phyloP scores from a whole-genome alignment of 192 early-diverging fungal species.

The Gigaspora rosea region DNA sequence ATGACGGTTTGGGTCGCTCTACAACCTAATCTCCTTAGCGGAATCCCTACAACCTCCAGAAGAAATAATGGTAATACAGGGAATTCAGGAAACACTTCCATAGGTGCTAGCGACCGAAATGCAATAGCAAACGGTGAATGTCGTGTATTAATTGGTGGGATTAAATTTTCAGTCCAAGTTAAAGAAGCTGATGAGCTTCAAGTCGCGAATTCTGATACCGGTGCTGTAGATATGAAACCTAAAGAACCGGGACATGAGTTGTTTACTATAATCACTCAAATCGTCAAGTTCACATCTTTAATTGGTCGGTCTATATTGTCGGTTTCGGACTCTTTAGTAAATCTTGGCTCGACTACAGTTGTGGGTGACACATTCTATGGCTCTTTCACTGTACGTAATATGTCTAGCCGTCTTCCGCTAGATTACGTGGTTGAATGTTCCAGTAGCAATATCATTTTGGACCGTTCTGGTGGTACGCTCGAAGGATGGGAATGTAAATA shows the following conservation, averaged over 20 bases:
- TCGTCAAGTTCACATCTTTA: conserved; percentile 75
- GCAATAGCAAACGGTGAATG: conserved; percentile 46
- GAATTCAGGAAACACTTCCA: conserved; percentile 4
- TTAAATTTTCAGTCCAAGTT: conserved; percentile 68
- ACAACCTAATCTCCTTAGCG: conserved; percentile 64
- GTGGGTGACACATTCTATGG: conserved; percentile 56
- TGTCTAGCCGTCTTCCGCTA: conserved; percentile 68
- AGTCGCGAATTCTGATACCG: background rate
- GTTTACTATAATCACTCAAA: conserved; percentile 65
- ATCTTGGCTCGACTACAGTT: conserved; percentile 61
- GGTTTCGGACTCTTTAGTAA: conserved; percentile 66
- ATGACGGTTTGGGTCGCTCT: conserved; percentile 76
- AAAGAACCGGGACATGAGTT: conserved; percentile 34
- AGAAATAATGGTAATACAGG: conserved; percentile 31
- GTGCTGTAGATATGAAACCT: background rate
- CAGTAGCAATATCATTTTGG: conserved; percentile 54
- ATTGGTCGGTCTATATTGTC: conserved; percentile 78
- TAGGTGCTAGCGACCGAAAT: conserved; percentile 32
- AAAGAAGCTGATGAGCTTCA: conserved; percentile 40
- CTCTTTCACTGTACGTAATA: conserved; percentile 69
- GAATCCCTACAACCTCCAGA: conserved; percentile 33
- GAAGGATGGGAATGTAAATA: conserved; percentile 46
- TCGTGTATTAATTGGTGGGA: conserved; percentile 77
- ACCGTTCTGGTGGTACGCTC: conserved; percentile 52
- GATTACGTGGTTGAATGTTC: conserved; percentile 61